These are phyloP conservation scores for Epichloe sp. DNA, from an alignment of 2,329 filamentous ascomycete species.

Conservation along the genomic window DNA sequence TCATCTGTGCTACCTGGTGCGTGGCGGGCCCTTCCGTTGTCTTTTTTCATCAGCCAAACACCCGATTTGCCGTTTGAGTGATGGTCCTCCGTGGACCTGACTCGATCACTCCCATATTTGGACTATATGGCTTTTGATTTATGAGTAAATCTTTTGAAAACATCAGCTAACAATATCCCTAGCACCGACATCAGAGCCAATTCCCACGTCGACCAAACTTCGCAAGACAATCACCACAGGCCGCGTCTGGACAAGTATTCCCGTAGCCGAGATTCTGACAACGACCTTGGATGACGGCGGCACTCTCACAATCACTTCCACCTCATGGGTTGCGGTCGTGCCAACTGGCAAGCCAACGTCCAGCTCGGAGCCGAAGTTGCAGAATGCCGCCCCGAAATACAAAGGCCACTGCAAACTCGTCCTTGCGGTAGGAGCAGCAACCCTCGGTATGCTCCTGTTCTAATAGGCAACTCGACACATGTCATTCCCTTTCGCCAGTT, in stretches of 20 bases:
- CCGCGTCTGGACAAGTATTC: conserved; percentile 21
- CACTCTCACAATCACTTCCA: conserved; percentile 33
- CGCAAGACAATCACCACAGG: conserved; percentile 21
- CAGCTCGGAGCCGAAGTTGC: conserved; percentile 20
- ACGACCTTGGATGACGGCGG: conserved; percentile 32
- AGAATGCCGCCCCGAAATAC: conserved; percentile 20
- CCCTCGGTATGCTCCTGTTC: conserved; percentile 8
- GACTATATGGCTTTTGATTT: neutral
- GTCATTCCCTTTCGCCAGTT: neutral
- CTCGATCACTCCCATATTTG: neutral
- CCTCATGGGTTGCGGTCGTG: conserved; percentile 33
- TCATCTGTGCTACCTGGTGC: conserved; percentile 3
- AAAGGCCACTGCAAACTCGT: conserved; percentile 9
- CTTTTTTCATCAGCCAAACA: neutral
- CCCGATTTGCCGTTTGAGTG: neutral
- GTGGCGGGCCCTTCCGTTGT: neutral
- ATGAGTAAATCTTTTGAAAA: neutral
- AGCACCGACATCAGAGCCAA: neutral
- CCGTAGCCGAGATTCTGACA: conserved; percentile 29
- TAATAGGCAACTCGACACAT: neutral
- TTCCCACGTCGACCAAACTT: conserved; percentile 10
- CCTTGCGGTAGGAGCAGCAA: conserved; percentile 15
- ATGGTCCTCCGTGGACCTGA: neutral
- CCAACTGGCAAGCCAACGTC: conserved; percentile 20
- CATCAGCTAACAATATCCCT: conserved; percentile 9